A percentile compares a stretch with the other conserved stretches of the same genome.
Conservation (phyloP, 2,329 filamentous ascomycete genomes). For the Parastagonospora avenae region DNA sequence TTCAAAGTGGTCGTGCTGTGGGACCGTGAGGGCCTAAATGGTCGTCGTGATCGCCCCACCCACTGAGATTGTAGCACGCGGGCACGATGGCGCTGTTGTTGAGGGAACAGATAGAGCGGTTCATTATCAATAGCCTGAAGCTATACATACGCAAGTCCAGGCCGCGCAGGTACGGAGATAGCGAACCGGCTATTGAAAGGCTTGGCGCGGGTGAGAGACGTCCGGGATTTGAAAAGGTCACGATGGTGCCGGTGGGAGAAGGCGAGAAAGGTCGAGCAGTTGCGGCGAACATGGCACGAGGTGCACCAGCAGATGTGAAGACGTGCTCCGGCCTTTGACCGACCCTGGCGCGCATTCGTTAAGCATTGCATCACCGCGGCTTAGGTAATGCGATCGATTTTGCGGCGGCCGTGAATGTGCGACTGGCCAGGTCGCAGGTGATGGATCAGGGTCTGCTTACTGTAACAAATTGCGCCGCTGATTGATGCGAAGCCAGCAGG, state of each 20-base stretch:
- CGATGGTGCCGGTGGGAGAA: constrained; percentile 12
- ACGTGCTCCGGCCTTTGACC: constrained; percentile 5
- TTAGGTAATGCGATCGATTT: constrained; percentile 1
- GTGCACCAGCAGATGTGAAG: constrained; percentile 10
- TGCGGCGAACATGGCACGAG: constrained; percentile 13
- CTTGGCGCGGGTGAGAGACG: constrained; percentile 26
- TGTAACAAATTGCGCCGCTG: constrained; percentile 24
- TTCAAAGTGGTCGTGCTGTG: too few species aligned
- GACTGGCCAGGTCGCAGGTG: not conserved
- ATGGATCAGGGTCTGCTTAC: constrained; percentile 25
- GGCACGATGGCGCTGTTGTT: too few species aligned
- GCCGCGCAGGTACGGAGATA: not conserved
- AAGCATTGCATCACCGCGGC: constrained; percentile 18
- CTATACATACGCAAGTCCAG: too few species aligned
- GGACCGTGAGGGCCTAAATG: too few species aligned
- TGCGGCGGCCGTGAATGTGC: constrained; percentile 10
- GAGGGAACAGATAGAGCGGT: too few species aligned
- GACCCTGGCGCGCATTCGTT: constrained; percentile 8
- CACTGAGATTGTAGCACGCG: too few species aligned
- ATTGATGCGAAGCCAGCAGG: constrained; percentile 31
- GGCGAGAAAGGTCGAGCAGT: constrained; percentile 2
- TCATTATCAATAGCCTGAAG: too few species aligned
- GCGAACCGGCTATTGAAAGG: constrained; percentile 12
- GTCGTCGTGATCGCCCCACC: too few species aligned
- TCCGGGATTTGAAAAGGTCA: constrained; percentile 13